Conservation (phyloP, 768 basidiomycete genomes). For the Agaricus subrufescens region DNA sequence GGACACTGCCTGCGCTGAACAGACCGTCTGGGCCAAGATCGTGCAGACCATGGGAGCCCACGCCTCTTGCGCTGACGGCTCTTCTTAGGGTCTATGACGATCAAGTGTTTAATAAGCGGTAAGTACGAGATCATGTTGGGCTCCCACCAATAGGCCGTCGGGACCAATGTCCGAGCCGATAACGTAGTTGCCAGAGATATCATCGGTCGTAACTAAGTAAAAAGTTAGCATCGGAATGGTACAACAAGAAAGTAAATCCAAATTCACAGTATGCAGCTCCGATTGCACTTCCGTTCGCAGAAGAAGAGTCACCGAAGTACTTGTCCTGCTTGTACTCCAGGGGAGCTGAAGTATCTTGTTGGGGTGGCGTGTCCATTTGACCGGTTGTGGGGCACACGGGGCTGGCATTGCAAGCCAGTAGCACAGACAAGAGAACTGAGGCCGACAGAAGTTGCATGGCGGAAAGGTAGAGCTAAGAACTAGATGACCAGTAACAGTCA, state of each 20-base stretch:
- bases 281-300: slow-evolving; percentile 10
- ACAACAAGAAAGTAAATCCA: neutral
- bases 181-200: slow-evolving; percentile 38
- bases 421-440: neutral
- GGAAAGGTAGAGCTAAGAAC: neutral
- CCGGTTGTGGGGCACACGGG: neutral
- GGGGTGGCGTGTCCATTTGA: too few relatives aligned
- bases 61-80: slow-evolving; percentile 27
- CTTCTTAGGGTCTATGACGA: slow-evolving; percentile 24
- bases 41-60: slow-evolving; percentile 30
- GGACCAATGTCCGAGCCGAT: slow-evolving; percentile 36
- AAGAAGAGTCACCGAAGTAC: too few relatives aligned
- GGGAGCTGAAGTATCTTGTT: too few relatives aligned
- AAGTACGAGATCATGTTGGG: slow-evolving; percentile 7
- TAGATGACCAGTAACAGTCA: neutral
- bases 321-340: too few relatives aligned
- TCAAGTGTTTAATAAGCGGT: neutral
- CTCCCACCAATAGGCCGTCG: slow-evolving; percentile 37
- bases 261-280: slow-evolving; percentile 26
- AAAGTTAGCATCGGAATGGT: neutral
- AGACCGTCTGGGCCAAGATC: slow-evolving; percentile 32
- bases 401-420: neutral
- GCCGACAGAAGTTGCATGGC: neutral
- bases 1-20: slow-evolving; percentile 38
- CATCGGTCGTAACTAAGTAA: slow-evolving; percentile 45